phyloP scores from a whole-genome alignment of 1,284 basidiomycete species.

The Pulveroboletus sp. region DNA sequence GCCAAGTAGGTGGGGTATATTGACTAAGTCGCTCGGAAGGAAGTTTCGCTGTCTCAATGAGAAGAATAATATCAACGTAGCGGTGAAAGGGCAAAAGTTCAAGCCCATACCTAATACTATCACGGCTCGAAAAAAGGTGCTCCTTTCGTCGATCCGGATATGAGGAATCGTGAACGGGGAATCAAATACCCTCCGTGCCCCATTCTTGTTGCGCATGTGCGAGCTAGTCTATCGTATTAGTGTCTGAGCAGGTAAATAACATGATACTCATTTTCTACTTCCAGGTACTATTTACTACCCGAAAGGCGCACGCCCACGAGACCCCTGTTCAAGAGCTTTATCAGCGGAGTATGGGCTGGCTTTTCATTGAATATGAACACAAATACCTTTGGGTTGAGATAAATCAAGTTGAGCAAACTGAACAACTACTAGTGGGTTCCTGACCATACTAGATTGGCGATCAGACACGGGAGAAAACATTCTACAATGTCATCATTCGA shows the following conservation, averaged over 20 bases:
- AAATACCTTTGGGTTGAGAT: constrained; percentile 63
- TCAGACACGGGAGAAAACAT: constrained; percentile 49
- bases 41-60: constrained; percentile 49
- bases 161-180: constrained; percentile 52
- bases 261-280: background rate
- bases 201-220: constrained; percentile 54
- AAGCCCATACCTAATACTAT: constrained; percentile 26
- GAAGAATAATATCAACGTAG: constrained; percentile 38
- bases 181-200: constrained; percentile 45
- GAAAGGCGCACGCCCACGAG: constrained; percentile 34
- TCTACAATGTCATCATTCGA: constrained; percentile 51
- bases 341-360: constrained; percentile 48
- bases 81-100: constrained; percentile 41
- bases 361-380: constrained; percentile 64
- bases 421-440: too few species aligned
- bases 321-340: constrained; percentile 46
- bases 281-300: constrained; percentile 37
- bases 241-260: too few species aligned
- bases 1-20: constrained; percentile 49
- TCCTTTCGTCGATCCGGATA: constrained; percentile 59
- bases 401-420: constrained; percentile 8
- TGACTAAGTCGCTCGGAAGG: constrained; percentile 39
- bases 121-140: constrained; percentile 46
- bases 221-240: constrained; percentile 57
- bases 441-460: constrained; percentile 52